Base-by-base conservation (phyloP, 1,284 basidiomycete species). In the Ganoderma resinaceum region DNA sequence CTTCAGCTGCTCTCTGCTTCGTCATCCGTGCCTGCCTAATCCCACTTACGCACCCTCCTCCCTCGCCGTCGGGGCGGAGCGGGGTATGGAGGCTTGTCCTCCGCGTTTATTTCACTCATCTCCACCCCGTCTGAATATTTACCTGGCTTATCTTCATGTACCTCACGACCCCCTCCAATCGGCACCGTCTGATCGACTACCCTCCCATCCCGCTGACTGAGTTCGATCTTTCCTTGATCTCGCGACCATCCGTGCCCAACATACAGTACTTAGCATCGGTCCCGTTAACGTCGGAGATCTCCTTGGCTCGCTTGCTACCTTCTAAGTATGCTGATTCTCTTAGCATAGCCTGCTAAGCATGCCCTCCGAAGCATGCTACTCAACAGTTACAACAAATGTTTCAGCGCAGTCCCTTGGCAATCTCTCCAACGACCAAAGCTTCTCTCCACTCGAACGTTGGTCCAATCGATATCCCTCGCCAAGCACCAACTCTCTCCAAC, bases 151-250 rank as follows among this genome's bases (percentile, higher is more conserved):
- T 49, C 46, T 23, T 4, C 3, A 49, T 26, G 46, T 60, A 61
- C 63, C 61, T 55, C n/a, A n/a, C n/a, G 33, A 31, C 52, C 23
- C 61, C 62, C 62, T 53, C 70, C 70, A 71, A 68, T 71, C 70
- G 70, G 70, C 70, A 57, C 68, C 66, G 55, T 67, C 60, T 71
- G 52, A 64, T 70, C 66, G 40, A 53, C 8, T 46, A 53, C 8
- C 53, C 31, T 35, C 29, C 14, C 16, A n/a, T 35, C 2, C 5
- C 37, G 31, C 7, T 37, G 57, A 61, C 38, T 2, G 31, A 31
- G 55, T 23, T 58, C 61, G n/a, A 59, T 58, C 64, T 65, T 65
- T 49, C 62, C 11, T 26, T 23, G 14, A 52, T 52, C 35, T 31
- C 20, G 40, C 59, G 26, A 35, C 35, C 40, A n/a, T 26, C 23